Conservation (phyloP, 2,329 filamentous ascomycete genomes). For the Fusarium redolens region DNA sequence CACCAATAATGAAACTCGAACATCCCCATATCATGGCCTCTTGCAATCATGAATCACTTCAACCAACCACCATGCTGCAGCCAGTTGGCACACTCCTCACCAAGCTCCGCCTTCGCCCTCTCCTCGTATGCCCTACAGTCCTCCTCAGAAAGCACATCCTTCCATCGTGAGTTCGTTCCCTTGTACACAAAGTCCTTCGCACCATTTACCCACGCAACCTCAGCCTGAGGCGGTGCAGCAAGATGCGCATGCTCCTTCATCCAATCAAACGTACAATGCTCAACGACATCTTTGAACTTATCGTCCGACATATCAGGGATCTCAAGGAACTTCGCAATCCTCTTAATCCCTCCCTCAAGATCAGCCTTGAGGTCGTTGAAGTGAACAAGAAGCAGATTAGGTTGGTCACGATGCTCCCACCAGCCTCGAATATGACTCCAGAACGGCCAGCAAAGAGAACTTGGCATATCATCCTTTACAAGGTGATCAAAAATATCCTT, state of each 20-base stretch:
- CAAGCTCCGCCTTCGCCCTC: neutral
- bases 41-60: neutral
- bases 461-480: neutral
- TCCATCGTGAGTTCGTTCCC: constrained; percentile 6
- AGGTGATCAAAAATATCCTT: constrained; percentile 2
- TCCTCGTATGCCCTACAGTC: neutral
- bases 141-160: neutral
- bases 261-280: constrained; percentile 19
- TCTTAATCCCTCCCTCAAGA: neutral
- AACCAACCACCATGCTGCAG: neutral
- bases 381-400: neutral
- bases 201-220: constrained; percentile 7
- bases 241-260: constrained; percentile 11
- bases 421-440: constrained; percentile 19
- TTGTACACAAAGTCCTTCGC: constrained; percentile 11
- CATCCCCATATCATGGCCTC: neutral
- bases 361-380: constrained; percentile 19
- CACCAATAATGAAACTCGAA: too few species aligned
- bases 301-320: neutral
- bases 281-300: neutral
- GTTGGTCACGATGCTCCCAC: constrained; percentile 1
- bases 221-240: neutral
- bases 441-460: constrained; percentile 1
- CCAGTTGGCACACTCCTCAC: neutral
- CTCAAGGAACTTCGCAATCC: neutral